Percentiles rank a stretch among this genome's conserved stretches.
Evolutionary conservation across 257 asterid genomes (phyloP).

Genomic region (Gynochthodes officinalis): DNA sequence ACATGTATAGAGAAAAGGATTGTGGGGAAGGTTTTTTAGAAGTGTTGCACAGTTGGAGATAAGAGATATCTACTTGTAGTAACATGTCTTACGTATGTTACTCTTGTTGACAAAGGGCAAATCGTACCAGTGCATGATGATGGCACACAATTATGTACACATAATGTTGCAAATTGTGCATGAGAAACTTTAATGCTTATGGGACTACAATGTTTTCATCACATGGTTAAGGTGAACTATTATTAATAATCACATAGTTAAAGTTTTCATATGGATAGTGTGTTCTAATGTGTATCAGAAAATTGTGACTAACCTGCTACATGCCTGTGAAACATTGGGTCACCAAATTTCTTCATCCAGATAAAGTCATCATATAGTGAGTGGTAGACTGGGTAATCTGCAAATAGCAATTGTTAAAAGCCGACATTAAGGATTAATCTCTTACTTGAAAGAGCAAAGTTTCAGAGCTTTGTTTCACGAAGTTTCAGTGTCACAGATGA

Average conservation of each 20-base stretch:
- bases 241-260: too few species aligned
- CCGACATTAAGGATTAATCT: neutral
- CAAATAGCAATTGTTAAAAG: conserved; percentile 18
- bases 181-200: too few species aligned
- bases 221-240: neutral
- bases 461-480: neutral
- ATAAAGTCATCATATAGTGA: conserved; percentile 75
- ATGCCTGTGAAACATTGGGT: conserved; percentile 76
- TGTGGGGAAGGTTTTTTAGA: neutral
- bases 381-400: conserved; percentile 86
- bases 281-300: conserved; percentile 1
- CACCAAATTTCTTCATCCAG: conserved; percentile 92
- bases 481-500: neutral
- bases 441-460: neutral
- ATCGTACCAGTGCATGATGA: neutral
- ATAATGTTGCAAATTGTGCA: neutral
- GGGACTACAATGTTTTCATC: too few species aligned
- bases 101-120: neutral
- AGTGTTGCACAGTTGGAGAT: neutral
- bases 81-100: conserved; percentile 1
- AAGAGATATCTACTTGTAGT: neutral
- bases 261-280: neutral
- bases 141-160: neutral
- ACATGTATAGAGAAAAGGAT: neutral
- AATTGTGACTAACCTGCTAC: conserved; percentile 55